Evolutionary conservation across 257 asterid species (phyloP).

Genomic region (Orobanche coerulescens): DNA sequence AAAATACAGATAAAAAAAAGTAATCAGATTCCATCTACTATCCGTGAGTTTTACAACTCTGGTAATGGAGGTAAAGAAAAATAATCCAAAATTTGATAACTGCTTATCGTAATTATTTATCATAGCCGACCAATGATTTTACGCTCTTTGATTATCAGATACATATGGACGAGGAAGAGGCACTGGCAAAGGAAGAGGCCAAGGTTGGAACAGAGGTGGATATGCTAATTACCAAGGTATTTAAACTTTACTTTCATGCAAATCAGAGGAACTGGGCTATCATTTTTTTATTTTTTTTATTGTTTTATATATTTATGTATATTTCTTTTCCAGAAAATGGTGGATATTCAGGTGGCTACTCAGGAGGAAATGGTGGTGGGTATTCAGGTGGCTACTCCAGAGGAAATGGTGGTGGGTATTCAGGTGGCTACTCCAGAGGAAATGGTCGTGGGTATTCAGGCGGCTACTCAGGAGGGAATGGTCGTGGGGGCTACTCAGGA

Average conservation of each 20-base stretch:
- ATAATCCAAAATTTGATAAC: not conserved
- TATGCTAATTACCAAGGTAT: constrained; percentile 49
- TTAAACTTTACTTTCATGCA: not conserved
- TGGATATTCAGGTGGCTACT: constrained; percentile 18
- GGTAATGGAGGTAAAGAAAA: constrained; percentile 53
- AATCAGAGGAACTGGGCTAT: not conserved
- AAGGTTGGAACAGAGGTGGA: constrained; percentile 91
- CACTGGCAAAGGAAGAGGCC: constrained; percentile 89
- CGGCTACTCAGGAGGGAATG: constrained; percentile 5
- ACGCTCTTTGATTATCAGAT: constrained; percentile 34
- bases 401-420: constrained; percentile 17
- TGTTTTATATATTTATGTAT: not conserved
- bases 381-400: constrained; percentile 16
- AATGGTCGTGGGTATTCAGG: not conserved
- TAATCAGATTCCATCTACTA: no score
- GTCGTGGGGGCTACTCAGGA: not conserved
- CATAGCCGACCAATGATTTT: not conserved
- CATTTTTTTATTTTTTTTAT: not conserved
- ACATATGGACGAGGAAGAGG: constrained; percentile 76
- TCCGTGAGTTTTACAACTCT: no score
- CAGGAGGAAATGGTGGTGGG: constrained; percentile 33
- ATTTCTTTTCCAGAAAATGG: constrained; percentile 37
- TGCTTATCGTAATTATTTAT: not conserved
- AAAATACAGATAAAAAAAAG: no score
- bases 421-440: constrained; percentile 7